A percentile compares a stretch with the other conserved stretches of the same genome.
phyloP scores from a whole-genome alignment of 1,139 yeast species.

The Scheffersomyces titani region DNA sequence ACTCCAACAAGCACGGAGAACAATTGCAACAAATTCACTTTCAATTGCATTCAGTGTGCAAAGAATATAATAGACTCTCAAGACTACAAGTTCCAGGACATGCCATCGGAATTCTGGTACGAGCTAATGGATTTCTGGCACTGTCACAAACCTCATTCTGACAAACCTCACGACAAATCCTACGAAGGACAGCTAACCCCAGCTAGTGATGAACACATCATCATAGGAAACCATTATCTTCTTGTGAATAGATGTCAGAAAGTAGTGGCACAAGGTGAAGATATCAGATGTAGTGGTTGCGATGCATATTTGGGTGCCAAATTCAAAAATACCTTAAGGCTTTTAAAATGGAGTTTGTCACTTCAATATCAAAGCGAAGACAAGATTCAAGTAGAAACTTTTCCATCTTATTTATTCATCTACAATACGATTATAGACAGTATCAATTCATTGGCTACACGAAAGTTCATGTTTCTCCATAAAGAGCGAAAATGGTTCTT shows the following conservation, averaged over 20 bases:
- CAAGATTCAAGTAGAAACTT: conserved; percentile 19
- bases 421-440: conserved; percentile 45
- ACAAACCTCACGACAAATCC: conserved; percentile 20
- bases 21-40: conserved; percentile 29
- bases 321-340: conserved; percentile 25
- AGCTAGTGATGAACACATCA: conserved; percentile 31
- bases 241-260: conserved; percentile 33
- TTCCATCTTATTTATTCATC: conserved; percentile 34
- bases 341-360: conserved; percentile 63
- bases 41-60: conserved; percentile 37
- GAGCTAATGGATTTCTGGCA: conserved; percentile 99
- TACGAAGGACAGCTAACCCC: conserved; percentile 50
- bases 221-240: conserved; percentile 63
- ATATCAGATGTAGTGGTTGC: conserved; percentile 33
- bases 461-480: conserved; percentile 42
- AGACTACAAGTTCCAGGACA: conserved; percentile 47
- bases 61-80: conserved; percentile 27
- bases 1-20: conserved; percentile 24
- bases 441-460: conserved; percentile 46
- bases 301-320: conserved; percentile 32
- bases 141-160: conserved; percentile 77
- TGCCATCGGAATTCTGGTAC: conserved; percentile 94
- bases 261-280: conserved; percentile 4
- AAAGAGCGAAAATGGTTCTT: conserved; percentile 12
- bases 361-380: conserved; percentile 22